A percentile compares a stretch with the other conserved stretches of the same genome.
These are phyloP conservation scores for Claviceps sp. DNA, from an alignment of 2,329 filamentous ascomycete genomes.

Conservation along the genomic window DNA sequence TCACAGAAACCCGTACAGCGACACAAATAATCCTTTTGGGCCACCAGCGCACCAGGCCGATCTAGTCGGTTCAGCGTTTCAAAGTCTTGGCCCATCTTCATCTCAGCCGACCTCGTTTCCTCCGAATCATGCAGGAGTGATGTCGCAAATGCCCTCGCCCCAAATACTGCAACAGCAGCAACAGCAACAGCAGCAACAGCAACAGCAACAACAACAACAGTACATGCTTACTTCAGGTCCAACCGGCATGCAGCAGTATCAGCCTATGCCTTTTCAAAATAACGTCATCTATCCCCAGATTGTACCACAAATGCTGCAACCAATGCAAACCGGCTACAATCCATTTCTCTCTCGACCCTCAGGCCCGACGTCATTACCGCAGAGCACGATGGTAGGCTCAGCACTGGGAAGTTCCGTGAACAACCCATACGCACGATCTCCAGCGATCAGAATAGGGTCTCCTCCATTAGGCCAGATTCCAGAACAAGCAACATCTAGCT, in stretches of 20 bases:
- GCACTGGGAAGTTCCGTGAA: slow-evolving; percentile 21
- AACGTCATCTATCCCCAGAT: slow-evolving; percentile 29
- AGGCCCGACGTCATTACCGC: slow-evolving; percentile 19
- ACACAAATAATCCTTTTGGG: slow-evolving; percentile 59
- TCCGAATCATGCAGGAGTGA: slow-evolving; percentile 53
- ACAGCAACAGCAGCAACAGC: slow-evolving; percentile 21
- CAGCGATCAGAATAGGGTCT: slow-evolving; percentile 36
- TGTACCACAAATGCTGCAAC: slow-evolving; percentile 22
- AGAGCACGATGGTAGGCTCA: slow-evolving; percentile 28
- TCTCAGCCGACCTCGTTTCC: slow-evolving; percentile 36
- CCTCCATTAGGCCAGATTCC: slow-evolving; percentile 38
- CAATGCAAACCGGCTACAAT: slow-evolving; percentile 33
- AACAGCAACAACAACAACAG: slow-evolving; percentile 20
- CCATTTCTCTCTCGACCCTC: slow-evolving; percentile 33
- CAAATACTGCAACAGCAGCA: slow-evolving; percentile 19
- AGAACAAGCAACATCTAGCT: slow-evolving; percentile 35
- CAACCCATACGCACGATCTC: slow-evolving; percentile 38
- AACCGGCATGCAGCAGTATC: slow-evolving; percentile 26
- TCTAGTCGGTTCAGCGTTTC: slow-evolving; percentile 54
- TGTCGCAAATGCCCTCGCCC: background rate
- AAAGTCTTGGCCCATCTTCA: slow-evolving; percentile 55
- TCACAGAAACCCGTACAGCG: slow-evolving; percentile 41
- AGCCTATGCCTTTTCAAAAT: slow-evolving; percentile 24
- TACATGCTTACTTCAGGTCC: slow-evolving; percentile 29
- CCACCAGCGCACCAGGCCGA: slow-evolving; percentile 26